phyloP scores from a whole-genome alignment of 306 rosid species.

The Corylus americana region DNA sequence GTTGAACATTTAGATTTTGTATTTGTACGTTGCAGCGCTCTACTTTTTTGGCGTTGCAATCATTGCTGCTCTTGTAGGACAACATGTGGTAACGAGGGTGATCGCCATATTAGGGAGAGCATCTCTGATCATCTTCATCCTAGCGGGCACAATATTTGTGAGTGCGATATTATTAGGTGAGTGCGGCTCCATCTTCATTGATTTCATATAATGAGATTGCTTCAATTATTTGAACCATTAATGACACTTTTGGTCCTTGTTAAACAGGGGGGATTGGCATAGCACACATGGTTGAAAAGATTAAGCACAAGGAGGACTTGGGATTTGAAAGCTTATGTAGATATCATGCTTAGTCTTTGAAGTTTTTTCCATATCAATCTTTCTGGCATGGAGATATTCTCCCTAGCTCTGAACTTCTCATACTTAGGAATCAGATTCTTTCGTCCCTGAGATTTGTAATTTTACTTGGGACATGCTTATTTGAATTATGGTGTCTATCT shows the following conservation, averaged over 20 bases:
- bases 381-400: neutral
- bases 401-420: too few relatives aligned
- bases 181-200: neutral
- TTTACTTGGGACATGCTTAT: neutral
- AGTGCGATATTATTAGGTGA: slow-evolving; percentile 83
- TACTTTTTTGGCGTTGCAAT: slow-evolving; percentile 67
- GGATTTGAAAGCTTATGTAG: slow-evolving; percentile 85
- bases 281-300: slow-evolving; percentile 50
- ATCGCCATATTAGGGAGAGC: slow-evolving; percentile 72
- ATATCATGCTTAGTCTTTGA: slow-evolving; percentile 14
- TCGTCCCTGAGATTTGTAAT: neutral
- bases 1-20: neutral
- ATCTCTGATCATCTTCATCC: slow-evolving; percentile 82
- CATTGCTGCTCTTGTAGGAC: slow-evolving; percentile 75
- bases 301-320: slow-evolving; percentile 60
- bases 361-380: too few relatives aligned
- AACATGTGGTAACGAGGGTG: slow-evolving; percentile 66
- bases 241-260: slow-evolving; percentile 7
- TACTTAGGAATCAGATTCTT: neutral
- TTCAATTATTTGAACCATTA: neutral
- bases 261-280: slow-evolving; percentile 85
- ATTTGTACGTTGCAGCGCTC: slow-evolving; percentile 50
- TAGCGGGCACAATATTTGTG: slow-evolving; percentile 67
- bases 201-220: neutral
- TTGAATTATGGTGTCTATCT: too few relatives aligned